Evolutionary conservation across 2,329 filamentous ascomycete species (phyloP).

Genomic region (Fusarium sp.): DNA sequence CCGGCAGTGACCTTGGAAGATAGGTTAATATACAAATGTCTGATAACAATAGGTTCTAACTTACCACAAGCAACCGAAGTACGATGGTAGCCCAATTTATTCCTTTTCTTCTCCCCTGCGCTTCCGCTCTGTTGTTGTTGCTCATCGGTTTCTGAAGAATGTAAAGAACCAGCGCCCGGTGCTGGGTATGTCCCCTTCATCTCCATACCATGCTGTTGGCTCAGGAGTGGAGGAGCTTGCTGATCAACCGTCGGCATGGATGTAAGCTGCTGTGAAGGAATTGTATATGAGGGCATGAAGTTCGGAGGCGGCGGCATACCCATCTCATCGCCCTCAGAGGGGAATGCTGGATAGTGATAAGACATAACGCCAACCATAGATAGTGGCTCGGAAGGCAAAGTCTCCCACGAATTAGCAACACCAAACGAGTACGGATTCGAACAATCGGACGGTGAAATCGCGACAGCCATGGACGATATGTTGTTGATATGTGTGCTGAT

Average conservation of each 20-base stretch:
- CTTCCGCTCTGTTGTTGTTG: conserved; percentile 49
- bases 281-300: conserved; percentile 50
- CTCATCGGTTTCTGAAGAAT: conserved; percentile 51
- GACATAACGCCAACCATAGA: conserved; percentile 54
- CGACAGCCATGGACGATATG: conserved; percentile 38
- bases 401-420: conserved; percentile 20
- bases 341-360: conserved; percentile 61
- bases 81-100: conserved; percentile 95
- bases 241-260: conserved; percentile 50
- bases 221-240: conserved; percentile 51
- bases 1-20: conserved; percentile 81
- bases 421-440: conserved; percentile 28
- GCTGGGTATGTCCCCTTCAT: conserved; percentile 64
- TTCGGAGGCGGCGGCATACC: conserved; percentile 55
- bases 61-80: conserved; percentile 96
- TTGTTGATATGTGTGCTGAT: conserved; percentile 2
- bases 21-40: conserved; percentile 7
- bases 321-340: conserved; percentile 57
- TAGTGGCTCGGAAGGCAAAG: conserved; percentile 14
- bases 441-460: conserved; percentile 22
- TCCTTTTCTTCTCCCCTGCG: conserved; percentile 72
- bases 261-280: conserved; percentile 49
- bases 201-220: conserved; percentile 53
- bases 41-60: conserved; percentile 54
- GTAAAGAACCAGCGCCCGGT: conserved; percentile 60